Conservation (phyloP, 257 asterid species). For the Nyctanthes arbortristis region DNA sequence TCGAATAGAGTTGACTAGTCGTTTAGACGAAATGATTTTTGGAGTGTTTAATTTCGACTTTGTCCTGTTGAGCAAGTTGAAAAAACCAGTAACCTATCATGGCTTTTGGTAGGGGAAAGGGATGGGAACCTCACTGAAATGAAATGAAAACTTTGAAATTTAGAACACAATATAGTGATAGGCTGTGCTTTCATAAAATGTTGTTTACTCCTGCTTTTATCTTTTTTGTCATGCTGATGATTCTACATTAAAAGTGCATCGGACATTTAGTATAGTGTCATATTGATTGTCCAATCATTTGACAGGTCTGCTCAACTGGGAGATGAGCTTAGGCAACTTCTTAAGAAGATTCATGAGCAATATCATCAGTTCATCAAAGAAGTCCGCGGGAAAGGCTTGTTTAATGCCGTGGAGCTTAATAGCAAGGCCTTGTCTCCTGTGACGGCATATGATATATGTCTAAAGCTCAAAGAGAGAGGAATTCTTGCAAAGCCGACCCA, state of each 20-base stretch:
- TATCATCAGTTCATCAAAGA: slow-evolving; percentile 75
- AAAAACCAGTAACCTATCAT: background rate
- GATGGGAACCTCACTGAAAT: background rate
- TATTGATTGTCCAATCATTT: background rate
- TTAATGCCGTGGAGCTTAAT: slow-evolving; percentile 86
- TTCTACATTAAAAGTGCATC: background rate
- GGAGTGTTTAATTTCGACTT: background rate
- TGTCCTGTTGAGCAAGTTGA: background rate
- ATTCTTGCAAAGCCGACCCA: slow-evolving; percentile 96
- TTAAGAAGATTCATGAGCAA: slow-evolving; percentile 56
- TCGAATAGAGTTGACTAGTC: background rate
- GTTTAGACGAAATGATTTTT: background rate
- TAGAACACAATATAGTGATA: background rate
- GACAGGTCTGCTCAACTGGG: slow-evolving; percentile 78
- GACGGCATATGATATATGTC: slow-evolving; percentile 85
- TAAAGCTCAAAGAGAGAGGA: slow-evolving; percentile 90
- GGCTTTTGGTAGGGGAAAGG: background rate
- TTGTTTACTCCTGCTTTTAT: background rate
- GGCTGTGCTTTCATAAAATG: background rate
- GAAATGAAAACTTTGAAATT: background rate
- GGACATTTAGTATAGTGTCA: background rate
- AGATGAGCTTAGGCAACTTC: slow-evolving; percentile 62
- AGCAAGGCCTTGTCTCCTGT: slow-evolving; percentile 64
- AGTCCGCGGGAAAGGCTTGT: slow-evolving; percentile 88
- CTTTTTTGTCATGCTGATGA: background rate